A percentile compares a stretch with the other conserved stretches of the same genome.
These are phyloP conservation scores for Seiridium unicorne DNA, from an alignment of 2,329 filamentous ascomycete genomes.

Conservation along the genomic window DNA sequence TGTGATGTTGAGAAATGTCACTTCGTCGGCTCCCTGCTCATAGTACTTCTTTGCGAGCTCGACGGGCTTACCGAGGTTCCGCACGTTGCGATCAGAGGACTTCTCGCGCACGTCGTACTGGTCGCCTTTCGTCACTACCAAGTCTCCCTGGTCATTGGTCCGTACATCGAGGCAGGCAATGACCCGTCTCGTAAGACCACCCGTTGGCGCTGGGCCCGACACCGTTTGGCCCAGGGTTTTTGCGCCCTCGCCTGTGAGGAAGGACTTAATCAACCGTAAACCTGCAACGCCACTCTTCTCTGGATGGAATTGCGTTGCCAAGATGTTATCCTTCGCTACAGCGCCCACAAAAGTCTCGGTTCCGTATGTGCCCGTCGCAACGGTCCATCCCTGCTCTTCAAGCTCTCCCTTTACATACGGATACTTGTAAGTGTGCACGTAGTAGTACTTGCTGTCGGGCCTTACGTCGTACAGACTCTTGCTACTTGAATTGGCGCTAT, in stretches of 20 bases:
- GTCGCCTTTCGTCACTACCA: conserved; percentile 97
- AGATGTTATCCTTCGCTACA: conserved; percentile 78
- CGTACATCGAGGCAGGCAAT: conserved; percentile 97
- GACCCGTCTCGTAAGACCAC: conserved; percentile 85
- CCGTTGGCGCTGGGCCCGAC: conserved; percentile 32
- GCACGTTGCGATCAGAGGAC: conserved; percentile 62
- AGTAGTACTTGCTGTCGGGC: conserved; percentile 92
- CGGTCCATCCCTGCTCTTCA: conserved; percentile 81
- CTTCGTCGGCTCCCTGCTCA: conserved; percentile 92
- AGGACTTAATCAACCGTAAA: conserved; percentile 78
- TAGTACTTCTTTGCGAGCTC: conserved; percentile 94
- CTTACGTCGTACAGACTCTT: conserved; percentile 71
- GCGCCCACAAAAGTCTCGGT: conserved; percentile 89
- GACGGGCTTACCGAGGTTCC: conserved; percentile 95
- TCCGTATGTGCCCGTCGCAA: conserved; percentile 89
- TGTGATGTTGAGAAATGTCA: conserved; percentile 98
- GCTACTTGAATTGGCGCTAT: conserved; percentile 70
- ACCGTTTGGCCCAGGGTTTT: conserved; percentile 43
- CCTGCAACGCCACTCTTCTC: conserved; percentile 95
- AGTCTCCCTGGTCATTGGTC: conserved; percentile 87
- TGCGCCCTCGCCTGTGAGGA: conserved; percentile 70
- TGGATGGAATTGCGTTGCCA: conserved; percentile 95
- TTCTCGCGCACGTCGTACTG: conserved; percentile 99
- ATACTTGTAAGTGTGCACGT: conserved; percentile 91
- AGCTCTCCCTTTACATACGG: conserved; percentile 72